Percentiles rank a stretch among this genome's conserved stretches.
Evolutionary conservation across 1,139 yeast species (phyloP).

Genomic region (Geotrichum restrictum): DNA sequence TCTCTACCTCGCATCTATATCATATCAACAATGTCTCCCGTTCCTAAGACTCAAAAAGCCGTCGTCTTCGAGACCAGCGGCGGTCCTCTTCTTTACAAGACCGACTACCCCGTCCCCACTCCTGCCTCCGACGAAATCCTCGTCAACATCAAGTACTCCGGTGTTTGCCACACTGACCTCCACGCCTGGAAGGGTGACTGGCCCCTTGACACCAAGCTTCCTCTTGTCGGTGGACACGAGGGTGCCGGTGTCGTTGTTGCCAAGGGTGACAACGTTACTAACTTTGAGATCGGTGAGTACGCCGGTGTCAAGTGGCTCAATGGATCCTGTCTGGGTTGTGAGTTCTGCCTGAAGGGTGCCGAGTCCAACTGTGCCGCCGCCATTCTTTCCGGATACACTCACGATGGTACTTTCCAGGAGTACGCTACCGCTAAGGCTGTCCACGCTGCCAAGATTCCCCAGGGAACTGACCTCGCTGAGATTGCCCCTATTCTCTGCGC

Average conservation of each 20-base stretch:
- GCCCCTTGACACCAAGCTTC: constrained; percentile 61
- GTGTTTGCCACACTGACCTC: constrained; percentile 65
- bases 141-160: constrained; percentile 59
- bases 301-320: constrained; percentile 74
- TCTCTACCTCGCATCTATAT: neutral
- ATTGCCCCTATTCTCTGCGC: constrained; percentile 66
- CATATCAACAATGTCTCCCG: constrained; percentile 25
- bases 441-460: constrained; percentile 67
- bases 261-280: constrained; percentile 60
- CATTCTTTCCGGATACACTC: constrained; percentile 64
- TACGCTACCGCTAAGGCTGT: constrained; percentile 72
- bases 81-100: constrained; percentile 53
- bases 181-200: constrained; percentile 74
- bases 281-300: constrained; percentile 68
- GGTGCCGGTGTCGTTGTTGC: constrained; percentile 82
- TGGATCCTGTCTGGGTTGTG: constrained; percentile 70
- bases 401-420: constrained; percentile 70
- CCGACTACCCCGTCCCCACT: constrained; percentile 57
- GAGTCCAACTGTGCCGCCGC: constrained; percentile 65
- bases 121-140: constrained; percentile 58
- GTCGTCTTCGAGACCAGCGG: constrained; percentile 64
- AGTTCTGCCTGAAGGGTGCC: constrained; percentile 60
- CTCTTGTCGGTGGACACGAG: constrained; percentile 79
- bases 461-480: constrained; percentile 59
- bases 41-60: constrained; percentile 68